A percentile compares a stretch with the other conserved stretches of the same genome.
Evolutionary conservation across 1,284 basidiomycete species (phyloP).

Genomic region (Ustilago shanxiensis): DNA sequence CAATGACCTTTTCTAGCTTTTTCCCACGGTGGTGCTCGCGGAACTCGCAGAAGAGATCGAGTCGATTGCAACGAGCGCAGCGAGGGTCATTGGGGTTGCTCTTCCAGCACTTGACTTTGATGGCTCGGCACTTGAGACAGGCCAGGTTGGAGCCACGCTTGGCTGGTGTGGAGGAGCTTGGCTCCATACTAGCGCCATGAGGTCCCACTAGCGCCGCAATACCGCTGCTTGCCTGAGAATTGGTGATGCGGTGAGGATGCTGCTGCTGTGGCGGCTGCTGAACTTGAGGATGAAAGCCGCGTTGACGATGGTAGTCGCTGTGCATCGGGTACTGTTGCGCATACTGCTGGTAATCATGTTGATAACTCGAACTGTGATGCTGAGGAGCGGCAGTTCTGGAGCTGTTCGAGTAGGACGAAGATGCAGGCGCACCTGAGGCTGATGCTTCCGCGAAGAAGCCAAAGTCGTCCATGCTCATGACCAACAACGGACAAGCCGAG

Average conservation of each 20-base stretch:
- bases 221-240: neutral
- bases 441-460: constrained; percentile 42
- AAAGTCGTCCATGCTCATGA: constrained; percentile 42
- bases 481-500: constrained; percentile 8
- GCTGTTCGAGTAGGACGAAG: constrained; percentile 20
- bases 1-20: constrained; percentile 48
- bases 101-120: constrained; percentile 55
- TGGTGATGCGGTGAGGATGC: constrained; percentile 15
- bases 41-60: constrained; percentile 51
- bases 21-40: constrained; percentile 52
- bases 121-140: constrained; percentile 51
- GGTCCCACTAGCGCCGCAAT: neutral
- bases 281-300: constrained; percentile 4
- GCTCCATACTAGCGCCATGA: neutral
- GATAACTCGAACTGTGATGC: constrained; percentile 10
- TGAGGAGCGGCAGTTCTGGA: neutral
- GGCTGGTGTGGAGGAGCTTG: constrained; percentile 9
- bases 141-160: constrained; percentile 51
- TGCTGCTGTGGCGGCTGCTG: constrained; percentile 20
- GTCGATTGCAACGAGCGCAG: constrained; percentile 44
- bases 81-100: constrained; percentile 41
- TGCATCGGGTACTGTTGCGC: neutral
- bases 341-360: constrained; percentile 12
- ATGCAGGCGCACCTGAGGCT: constrained; percentile 2
- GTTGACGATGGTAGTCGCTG: neutral